Percentiles rank a stretch among this genome's conserved stretches.
Evolutionary conservation across 2,329 filamentous ascomycete genomes (phyloP).

Genomic region (Pseudogymnoascus sp.): DNA sequence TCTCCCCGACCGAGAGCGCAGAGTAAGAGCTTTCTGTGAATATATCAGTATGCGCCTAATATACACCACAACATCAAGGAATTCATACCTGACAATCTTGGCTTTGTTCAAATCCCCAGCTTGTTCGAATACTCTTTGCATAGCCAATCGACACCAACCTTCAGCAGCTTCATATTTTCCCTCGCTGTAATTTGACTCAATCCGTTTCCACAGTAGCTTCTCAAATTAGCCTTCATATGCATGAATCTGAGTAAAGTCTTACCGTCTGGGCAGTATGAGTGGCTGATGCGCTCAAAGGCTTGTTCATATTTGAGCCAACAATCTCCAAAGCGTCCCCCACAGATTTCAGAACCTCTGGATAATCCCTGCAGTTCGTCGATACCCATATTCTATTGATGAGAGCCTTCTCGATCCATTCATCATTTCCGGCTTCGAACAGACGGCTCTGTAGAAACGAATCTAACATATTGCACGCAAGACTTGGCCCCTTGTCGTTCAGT

Average conservation of each 20-base stretch:
- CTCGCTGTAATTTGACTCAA: conserved; percentile 51
- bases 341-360: conserved; percentile 29
- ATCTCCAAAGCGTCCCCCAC: conserved; percentile 37
- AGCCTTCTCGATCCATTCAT: conserved; percentile 59
- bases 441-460: conserved; percentile 56
- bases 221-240: not conserved
- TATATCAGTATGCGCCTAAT: conserved; percentile 8
- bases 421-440: conserved; percentile 41
- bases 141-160: conserved; percentile 63
- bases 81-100: conserved; percentile 41
- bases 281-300: conserved; percentile 48
- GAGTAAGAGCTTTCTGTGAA: conserved; percentile 59
- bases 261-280: conserved; percentile 62
- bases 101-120: conserved; percentile 57
- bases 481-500: conserved; percentile 47
- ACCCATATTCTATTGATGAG: conserved; percentile 63
- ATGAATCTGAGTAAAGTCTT: conserved; percentile 22
- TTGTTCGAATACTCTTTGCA: conserved; percentile 58
- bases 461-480: conserved; percentile 43
- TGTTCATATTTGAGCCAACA: conserved; percentile 38
- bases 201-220: conserved; percentile 73
- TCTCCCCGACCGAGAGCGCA: conserved; percentile 57
- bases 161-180: conserved; percentile 48
- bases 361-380: conserved; percentile 39
- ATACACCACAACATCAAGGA: conserved; percentile 12